Conservation (phyloP, 371 early-diverging fungal species). For the Umbelopsis sp. region DNA sequence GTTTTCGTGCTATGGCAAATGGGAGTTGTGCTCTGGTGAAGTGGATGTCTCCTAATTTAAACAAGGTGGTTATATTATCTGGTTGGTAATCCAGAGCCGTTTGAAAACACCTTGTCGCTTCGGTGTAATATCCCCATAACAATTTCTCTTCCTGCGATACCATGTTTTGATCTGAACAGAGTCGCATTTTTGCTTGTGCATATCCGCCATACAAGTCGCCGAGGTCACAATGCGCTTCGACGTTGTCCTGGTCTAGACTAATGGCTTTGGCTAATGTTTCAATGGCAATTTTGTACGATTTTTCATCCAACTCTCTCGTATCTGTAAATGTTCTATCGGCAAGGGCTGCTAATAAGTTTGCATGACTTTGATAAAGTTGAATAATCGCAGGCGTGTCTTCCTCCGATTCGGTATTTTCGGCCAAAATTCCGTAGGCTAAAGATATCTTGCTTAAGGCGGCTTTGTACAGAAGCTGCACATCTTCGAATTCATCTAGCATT, state of each 20-base stretch:
- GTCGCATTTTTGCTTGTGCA: constrained; percentile 36
- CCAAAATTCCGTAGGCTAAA: constrained; percentile 13
- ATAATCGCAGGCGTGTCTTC: constrained; percentile 19
- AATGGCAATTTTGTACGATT: constrained; percentile 26
- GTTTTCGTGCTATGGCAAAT: constrained; percentile 32
- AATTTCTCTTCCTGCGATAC: constrained; percentile 20
- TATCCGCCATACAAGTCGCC: constrained; percentile 55
- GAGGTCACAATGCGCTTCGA: constrained; percentile 59
- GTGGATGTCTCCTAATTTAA: constrained; percentile 44
- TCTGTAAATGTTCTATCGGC: constrained; percentile 43
- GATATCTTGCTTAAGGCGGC: constrained; percentile 23
- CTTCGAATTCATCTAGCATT: constrained; percentile 35
- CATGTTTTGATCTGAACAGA: neutral
- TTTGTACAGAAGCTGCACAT: constrained; percentile 6
- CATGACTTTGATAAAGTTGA: constrained; percentile 39
- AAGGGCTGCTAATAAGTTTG: constrained; percentile 43
- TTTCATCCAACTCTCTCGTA: constrained; percentile 35
- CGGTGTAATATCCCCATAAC: constrained; percentile 37
- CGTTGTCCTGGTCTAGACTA: constrained; percentile 39
- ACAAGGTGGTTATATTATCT: constrained; percentile 37
- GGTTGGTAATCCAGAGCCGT: constrained; percentile 40
- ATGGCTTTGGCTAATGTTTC: constrained; percentile 43
- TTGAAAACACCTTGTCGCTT: constrained; percentile 38
- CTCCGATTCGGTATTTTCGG: constrained; percentile 19
- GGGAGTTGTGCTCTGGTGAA: constrained; percentile 37